Percentiles rank a stretch among this genome's conserved stretches.
These are phyloP conservation scores for Rhodotorula sp. DNA, from an alignment of 1,284 basidiomycete species.

Conservation along the genomic window DNA sequence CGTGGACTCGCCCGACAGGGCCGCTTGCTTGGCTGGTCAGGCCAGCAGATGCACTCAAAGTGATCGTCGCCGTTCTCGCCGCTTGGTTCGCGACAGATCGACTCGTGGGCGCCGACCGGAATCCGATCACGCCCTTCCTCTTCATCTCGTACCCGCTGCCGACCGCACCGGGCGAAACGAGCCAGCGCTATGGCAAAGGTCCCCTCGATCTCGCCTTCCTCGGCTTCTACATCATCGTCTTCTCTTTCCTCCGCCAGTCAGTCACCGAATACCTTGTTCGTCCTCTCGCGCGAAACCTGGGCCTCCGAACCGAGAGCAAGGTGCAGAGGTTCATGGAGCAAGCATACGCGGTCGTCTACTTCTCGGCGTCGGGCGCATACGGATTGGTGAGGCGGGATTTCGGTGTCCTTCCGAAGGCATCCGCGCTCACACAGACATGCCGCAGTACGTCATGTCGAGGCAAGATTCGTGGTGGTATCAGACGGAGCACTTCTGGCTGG, in stretches of 20 bases:
- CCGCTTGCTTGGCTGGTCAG: constrained; percentile 35
- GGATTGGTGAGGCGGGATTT: constrained; percentile 64
- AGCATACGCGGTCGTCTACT: constrained; percentile 81
- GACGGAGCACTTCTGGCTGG: constrained; percentile 77
- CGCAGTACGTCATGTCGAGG: constrained; percentile 76
- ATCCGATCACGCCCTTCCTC: constrained; percentile 74
- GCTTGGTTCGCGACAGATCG: constrained; percentile 28
- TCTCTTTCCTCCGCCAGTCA: constrained; percentile 82
- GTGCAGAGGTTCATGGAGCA: constrained; percentile 85
- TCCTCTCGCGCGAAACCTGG: constrained; percentile 68
- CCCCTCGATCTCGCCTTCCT: constrained; percentile 74
- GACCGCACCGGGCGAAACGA: constrained; percentile 53
- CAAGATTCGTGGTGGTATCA: constrained; percentile 88
- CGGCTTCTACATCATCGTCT: constrained; percentile 83
- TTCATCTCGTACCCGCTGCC: constrained; percentile 66
- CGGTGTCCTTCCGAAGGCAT: neutral
- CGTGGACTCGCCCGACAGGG: constrained; percentile 19
- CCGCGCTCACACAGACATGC: neutral
- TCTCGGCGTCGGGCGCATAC: constrained; percentile 65
- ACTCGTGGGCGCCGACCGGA: constrained; percentile 48
- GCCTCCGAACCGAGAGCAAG: constrained; percentile 67
- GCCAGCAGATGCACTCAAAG: constrained; percentile 21
- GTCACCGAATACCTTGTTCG: constrained; percentile 67
- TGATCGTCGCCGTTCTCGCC: constrained; percentile 20
- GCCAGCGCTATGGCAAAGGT: constrained; percentile 71